Percentiles rank a stretch among this genome's conserved stretches.
phyloP scores from a whole-genome alignment of 306 rosid species.

The Pterocarpus santalinus region DNA sequence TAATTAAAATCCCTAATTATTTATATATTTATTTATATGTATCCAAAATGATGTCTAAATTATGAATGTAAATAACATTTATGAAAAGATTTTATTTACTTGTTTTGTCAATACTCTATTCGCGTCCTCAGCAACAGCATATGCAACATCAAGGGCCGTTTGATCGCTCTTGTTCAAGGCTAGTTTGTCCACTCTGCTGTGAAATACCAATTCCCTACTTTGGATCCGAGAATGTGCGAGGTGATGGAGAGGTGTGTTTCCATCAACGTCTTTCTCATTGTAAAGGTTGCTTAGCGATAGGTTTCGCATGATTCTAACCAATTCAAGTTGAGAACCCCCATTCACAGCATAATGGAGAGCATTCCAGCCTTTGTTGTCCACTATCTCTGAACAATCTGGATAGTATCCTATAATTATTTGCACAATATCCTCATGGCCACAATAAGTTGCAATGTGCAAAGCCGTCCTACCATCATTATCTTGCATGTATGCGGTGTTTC shows the following conservation, averaged over 20 bases:
- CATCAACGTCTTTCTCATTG: background rate
- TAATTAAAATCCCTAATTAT: too few species aligned
- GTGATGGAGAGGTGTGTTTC: slow-evolving; percentile 25
- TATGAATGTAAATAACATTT: too few species aligned
- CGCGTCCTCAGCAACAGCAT: background rate
- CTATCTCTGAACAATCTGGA: background rate
- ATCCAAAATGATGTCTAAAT: background rate
- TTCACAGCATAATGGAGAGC: background rate
- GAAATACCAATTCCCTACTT: background rate
- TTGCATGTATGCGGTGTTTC: background rate
- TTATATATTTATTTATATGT: too few species aligned
- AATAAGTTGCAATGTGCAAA: background rate
- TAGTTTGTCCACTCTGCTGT: background rate
- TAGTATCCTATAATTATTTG: background rate
- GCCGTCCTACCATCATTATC: background rate
- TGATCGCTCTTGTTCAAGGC: background rate
- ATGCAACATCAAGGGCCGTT: background rate
- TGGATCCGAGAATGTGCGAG: background rate
- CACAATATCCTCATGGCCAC: background rate
- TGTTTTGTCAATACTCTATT: background rate
- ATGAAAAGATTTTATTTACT: background rate
- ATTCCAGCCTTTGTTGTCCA: background rate
- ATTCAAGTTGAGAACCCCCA: accelerated
- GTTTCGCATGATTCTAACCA: too few species aligned
- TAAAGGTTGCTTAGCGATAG: background rate